Evolutionary conservation across 257 asterid genomes (phyloP).

Genomic region (Rubia yunnanensis): DNA sequence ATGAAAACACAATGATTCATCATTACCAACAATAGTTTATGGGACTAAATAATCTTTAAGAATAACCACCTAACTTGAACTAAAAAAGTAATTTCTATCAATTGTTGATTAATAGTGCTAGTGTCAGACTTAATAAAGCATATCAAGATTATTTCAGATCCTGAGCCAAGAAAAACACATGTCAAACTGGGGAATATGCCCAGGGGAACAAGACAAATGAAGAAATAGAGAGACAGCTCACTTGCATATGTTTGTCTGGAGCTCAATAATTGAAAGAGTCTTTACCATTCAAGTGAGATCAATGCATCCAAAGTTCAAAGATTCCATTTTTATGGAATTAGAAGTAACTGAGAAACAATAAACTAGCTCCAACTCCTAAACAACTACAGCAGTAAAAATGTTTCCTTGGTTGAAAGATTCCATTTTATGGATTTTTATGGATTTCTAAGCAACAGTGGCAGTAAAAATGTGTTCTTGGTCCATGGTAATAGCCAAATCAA

Average conservation of each 20-base stretch:
- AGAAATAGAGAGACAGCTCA: constrained; percentile 31
- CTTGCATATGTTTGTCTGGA: constrained; percentile 3
- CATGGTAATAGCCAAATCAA: not conserved
- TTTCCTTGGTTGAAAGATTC: too few species aligned
- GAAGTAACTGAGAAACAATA: not conserved
- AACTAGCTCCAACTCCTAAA: not conserved
- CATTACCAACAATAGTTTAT: not conserved
- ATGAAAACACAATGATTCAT: not conserved
- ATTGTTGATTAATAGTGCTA: not conserved
- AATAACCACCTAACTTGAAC: constrained; percentile 12
- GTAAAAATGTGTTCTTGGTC: too few species aligned
- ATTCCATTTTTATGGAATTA: not conserved
- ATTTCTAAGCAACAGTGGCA: too few species aligned
- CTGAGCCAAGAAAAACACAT: not conserved
- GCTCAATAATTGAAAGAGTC: not conserved
- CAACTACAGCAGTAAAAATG: too few species aligned
- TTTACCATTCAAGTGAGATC: not conserved
- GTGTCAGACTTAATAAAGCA: too few species aligned
- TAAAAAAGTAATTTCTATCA: not conserved
- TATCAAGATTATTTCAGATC: too few species aligned
- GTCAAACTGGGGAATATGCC: constrained; percentile 11
- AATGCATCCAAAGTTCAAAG: not conserved
- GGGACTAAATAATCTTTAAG: not conserved
- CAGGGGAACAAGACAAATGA: constrained; percentile 18
- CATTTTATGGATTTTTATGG: too few species aligned